Base-by-base conservation (phyloP, 78 protist genomes). In the Cavenderia fasciculata region DNA sequence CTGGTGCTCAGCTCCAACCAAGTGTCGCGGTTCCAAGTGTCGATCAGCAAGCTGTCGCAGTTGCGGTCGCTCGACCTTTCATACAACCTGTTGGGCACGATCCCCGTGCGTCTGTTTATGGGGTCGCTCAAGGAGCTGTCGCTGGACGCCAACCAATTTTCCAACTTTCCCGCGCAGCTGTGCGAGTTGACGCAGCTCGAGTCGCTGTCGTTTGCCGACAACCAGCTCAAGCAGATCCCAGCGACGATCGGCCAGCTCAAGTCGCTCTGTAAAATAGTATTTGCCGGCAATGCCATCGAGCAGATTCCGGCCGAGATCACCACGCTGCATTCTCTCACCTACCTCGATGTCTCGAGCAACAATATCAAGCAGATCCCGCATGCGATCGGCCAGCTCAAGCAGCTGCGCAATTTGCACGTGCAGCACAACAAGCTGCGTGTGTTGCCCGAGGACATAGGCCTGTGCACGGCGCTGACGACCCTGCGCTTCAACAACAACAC, bases 21-120 rank as follows among this genome's bases (percentile, higher is more conserved):
- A 18, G 57, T 82, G n/a, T 14, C 69, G 0, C 21, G 74, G 41
- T 82, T 82, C 54, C 90, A 82, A 56, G 90, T 82, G 2, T 82
- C 90, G 21, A 82, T 82, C 40, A 56, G 51, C 31, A 82, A 82
- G 33, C 18, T 82, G 2, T 41, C 69, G 3, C 25, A 43, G 2
- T 31, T 82, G 0, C 16, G 36, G 19, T 7, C 41, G 14, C 44
- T 82, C 19, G 90, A 82, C 49, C 75, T 82, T 5, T 82, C 90
- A 21, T 25, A 16, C 29, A 82, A 82, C 43, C 69, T 41, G 56
- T 43, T 82, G 44, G 90, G 90, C 14, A 82, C 90, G 1, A 82
- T 82, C 21, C 90, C 90, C 4, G 78, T 82, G 4, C 65, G 90
- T 56, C 40, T 82, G n/a, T 82, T 82, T 57, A 54, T 86, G 44